Conservation (phyloP, 331 rosid genomes). For the Arachis monticola region DNA sequence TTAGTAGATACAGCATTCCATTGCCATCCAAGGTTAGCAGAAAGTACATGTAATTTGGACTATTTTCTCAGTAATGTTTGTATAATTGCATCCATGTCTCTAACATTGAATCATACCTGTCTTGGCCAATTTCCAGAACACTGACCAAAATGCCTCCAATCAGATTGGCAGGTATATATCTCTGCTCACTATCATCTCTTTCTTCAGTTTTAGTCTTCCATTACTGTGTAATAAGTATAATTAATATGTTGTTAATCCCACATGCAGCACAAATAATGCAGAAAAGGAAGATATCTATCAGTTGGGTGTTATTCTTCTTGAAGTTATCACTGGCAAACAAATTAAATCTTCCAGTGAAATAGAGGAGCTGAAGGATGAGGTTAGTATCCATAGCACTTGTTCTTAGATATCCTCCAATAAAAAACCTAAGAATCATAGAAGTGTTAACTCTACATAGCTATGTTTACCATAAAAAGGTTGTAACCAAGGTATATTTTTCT, state of each 20-base stretch:
- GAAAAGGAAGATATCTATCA: slow-evolving; percentile 84
- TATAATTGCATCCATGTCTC: neutral
- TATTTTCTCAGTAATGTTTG: neutral
- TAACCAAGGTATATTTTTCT: slow-evolving; percentile 11
- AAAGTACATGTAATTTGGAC: neutral
- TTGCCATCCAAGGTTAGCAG: slow-evolving; percentile 61
- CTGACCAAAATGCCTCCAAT: slow-evolving; percentile 33
- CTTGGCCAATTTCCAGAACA: slow-evolving; percentile 45
- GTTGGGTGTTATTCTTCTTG: slow-evolving; percentile 74
- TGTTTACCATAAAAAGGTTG: neutral
- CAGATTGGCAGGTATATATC: slow-evolving; percentile 40
- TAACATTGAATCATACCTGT: neutral
- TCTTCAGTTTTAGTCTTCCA: slow-evolving; percentile 26
- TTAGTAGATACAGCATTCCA: slow-evolving; percentile 77
- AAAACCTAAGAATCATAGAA: neutral
- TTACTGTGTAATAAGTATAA: neutral
- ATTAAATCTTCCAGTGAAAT: slow-evolving; percentile 52
- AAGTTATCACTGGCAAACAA: slow-evolving; percentile 70
- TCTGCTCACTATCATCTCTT: slow-evolving; percentile 11
- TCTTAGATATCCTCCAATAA: neutral
- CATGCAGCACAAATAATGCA: slow-evolving; percentile 50
- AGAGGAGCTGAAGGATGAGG: slow-evolving; percentile 69
- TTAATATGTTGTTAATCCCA: slow-evolving; percentile 26
- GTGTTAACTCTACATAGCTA: neutral
- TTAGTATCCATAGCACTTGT: slow-evolving; percentile 30